Conservation (phyloP, 306 rosid genomes). For the Vigna unguiculata region DNA sequence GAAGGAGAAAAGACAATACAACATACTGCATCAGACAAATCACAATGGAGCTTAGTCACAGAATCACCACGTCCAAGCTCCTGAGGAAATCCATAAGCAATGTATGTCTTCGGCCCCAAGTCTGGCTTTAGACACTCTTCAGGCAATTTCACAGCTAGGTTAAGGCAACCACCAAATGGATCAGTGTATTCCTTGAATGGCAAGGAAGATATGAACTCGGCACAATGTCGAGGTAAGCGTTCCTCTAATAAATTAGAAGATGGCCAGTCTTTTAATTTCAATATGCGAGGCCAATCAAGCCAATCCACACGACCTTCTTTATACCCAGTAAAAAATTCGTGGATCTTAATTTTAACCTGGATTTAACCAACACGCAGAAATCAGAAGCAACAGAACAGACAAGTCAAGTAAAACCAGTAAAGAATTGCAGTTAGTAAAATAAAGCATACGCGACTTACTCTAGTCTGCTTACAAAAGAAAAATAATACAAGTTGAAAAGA, state of each 20-base stretch:
- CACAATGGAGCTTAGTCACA: conserved; percentile 92
- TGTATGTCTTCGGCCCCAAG: conserved; percentile 93
- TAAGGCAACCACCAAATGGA: conserved; percentile 61
- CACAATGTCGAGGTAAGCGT: conserved; percentile 83
- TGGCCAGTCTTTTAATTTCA: conserved; percentile 93
- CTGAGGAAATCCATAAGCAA: conserved; percentile 79
- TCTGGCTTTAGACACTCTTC: conserved; percentile 55
- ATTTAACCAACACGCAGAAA: conserved; percentile 42
- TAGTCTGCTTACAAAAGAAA: background rate
- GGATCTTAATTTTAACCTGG: conserved; percentile 82
- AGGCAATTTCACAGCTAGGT: conserved; percentile 65
- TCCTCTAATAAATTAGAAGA: conserved; percentile 76
- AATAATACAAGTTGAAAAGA: background rate
- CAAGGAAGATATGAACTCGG: conserved; percentile 73
- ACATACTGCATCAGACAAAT: conserved; percentile 91
- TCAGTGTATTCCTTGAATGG: conserved; percentile 83
- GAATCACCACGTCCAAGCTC: conserved; percentile 97
- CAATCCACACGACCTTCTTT: conserved; percentile 51
- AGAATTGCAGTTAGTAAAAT: background rate
- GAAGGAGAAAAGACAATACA: conserved; percentile 10
- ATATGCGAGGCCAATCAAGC: conserved; percentile 69
- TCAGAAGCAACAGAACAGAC: background rate
- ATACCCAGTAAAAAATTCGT: conserved; percentile 86
- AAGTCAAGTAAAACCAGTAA: conserved; percentile 11
- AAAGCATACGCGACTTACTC: background rate